Evolutionary conservation across 768 basidiomycete genomes (phyloP).

Genomic region (Lanmaoa pseudosensibilis): DNA sequence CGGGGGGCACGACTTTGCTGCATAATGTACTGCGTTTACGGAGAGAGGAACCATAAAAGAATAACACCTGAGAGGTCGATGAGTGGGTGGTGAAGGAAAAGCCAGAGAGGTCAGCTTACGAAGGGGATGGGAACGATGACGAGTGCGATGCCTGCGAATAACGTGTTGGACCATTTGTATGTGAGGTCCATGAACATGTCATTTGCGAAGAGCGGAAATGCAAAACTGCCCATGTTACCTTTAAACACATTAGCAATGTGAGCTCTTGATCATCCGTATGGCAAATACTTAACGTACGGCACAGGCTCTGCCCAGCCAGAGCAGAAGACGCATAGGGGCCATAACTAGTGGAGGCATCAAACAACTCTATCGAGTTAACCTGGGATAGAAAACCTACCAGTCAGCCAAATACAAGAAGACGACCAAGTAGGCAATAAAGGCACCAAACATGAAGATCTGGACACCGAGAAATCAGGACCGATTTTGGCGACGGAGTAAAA

Average conservation of each 20-base stretch:
- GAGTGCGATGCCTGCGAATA: conserved; percentile 52
- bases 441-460: conserved; percentile 50
- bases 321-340: conserved; percentile 65
- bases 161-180: conserved; percentile 58
- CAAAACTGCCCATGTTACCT: conserved; percentile 51
- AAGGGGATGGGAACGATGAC: conserved; percentile 59
- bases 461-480: background rate
- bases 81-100: background rate
- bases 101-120: conserved; percentile 31
- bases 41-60: conserved; percentile 32
- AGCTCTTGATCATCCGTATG: background rate
- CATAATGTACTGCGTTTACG: conserved; percentile 26
- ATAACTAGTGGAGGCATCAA: conserved; percentile 36
- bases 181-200: conserved; percentile 57
- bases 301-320: conserved; percentile 61
- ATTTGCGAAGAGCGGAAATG: conserved; percentile 61
- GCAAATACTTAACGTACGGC: conserved; percentile 38
- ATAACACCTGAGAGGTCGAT: conserved; percentile 21
- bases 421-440: conserved; percentile 52
- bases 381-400: conserved; percentile 39
- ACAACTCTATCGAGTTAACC: background rate
- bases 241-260: background rate
- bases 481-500: background rate
- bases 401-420: conserved; percentile 63
- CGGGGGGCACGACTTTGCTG: conserved; percentile 10